A percentile compares a stretch with the other conserved stretches of the same genome.
phyloP scores from a whole-genome alignment of 192 early-diverging fungal genomes.

The Podila epigama region DNA sequence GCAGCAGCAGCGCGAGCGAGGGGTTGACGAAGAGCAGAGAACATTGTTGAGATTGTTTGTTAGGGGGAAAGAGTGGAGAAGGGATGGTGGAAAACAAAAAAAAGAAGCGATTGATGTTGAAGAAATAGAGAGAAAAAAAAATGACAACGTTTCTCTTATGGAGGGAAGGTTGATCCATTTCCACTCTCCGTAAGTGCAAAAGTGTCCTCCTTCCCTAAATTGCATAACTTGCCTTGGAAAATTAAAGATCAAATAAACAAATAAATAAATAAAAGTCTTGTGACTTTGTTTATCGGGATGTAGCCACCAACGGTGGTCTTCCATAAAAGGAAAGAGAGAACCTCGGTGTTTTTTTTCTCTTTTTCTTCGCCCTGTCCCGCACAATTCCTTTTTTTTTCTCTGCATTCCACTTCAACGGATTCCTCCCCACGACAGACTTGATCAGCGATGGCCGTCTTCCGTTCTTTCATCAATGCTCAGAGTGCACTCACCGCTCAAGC shows the following conservation, averaged over 20 bases:
- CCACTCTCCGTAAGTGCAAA: too few relatives aligned
- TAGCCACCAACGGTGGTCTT: neutral
- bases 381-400: neutral
- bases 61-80: conserved; percentile 5
- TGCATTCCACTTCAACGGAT: neutral
- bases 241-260: too few relatives aligned
- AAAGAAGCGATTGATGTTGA: neutral
- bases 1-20: conserved; percentile 42
- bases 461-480: conserved; percentile 47
- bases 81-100: neutral
- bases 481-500: conserved; percentile 34
- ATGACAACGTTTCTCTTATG: neutral
- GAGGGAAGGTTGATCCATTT: too few relatives aligned
- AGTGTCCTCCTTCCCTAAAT: too few relatives aligned
- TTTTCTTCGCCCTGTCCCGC: neutral
- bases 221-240: too few relatives aligned
- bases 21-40: conserved; percentile 48
- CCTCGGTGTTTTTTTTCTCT: neutral
- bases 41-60: conserved; percentile 17
- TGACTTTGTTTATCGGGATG: conserved; percentile 50
- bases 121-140: neutral
- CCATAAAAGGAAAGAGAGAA: neutral
- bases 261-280: too few relatives aligned
- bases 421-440: neutral
- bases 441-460: conserved; percentile 35